Evolutionary conservation across 192 early-diverging fungal species (phyloP).

Genomic region (Backusella tuberculispora): DNA sequence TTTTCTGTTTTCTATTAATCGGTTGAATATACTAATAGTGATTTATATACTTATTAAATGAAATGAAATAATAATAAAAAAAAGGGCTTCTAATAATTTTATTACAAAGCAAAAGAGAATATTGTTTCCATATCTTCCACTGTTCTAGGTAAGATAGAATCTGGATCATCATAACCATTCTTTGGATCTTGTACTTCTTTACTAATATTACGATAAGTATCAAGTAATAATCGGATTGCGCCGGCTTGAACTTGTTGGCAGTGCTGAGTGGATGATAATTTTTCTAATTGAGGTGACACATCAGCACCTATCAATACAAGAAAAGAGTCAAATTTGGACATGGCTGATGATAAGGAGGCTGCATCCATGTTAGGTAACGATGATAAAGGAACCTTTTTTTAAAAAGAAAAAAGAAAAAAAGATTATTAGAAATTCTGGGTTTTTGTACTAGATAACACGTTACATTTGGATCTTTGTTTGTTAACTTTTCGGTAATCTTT

Average conservation of each 20-base stretch:
- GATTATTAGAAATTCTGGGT: slow-evolving; percentile 22
- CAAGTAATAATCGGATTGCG: slow-evolving; percentile 63
- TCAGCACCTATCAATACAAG: slow-evolving; percentile 65
- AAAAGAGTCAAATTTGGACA: slow-evolving; percentile 71
- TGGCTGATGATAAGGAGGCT: slow-evolving; percentile 48
- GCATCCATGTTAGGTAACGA: slow-evolving; percentile 55
- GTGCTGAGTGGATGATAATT: slow-evolving; percentile 54
- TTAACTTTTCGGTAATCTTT: slow-evolving; percentile 54
- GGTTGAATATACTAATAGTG: too few species aligned
- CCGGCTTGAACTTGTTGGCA: slow-evolving; percentile 54
- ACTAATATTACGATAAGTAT: slow-evolving; percentile 59
- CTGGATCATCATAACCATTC: slow-evolving; percentile 66
- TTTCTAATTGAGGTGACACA: slow-evolving; percentile 50
- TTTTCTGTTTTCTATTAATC: background rate
- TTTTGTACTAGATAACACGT: background rate
- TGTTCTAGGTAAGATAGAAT: slow-evolving; percentile 61
- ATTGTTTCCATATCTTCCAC: slow-evolving; percentile 78
- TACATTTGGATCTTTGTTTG: slow-evolving; percentile 59
- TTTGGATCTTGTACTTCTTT: slow-evolving; percentile 60
- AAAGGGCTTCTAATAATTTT: background rate
- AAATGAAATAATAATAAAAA: background rate
- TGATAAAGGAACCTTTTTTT: slow-evolving; percentile 58
- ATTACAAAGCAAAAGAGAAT: slow-evolving; percentile 45
- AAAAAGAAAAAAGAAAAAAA: slow-evolving; percentile 24
- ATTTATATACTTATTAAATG: too few species aligned